Conservation (phyloP, 2,329 filamentous ascomycete species). For the Botryotinia convoluta region DNA sequence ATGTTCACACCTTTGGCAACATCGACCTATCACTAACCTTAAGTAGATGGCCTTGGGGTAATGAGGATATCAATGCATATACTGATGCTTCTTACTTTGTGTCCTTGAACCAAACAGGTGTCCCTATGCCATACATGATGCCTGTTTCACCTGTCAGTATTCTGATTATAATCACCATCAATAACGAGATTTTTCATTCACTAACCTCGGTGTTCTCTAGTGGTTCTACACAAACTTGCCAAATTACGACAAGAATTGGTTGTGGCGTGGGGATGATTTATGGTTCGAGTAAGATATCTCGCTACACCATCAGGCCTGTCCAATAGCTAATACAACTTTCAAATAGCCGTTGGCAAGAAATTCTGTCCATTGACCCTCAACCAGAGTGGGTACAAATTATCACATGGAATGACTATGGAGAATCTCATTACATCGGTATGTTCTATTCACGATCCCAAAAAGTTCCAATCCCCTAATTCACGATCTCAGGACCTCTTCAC, state of each 20-base stretch:
- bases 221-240: conserved; percentile 12
- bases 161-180: background rate
- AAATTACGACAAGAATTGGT: background rate
- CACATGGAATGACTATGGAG: conserved; percentile 9
- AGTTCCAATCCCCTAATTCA: background rate
- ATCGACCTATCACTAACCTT: background rate
- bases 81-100: background rate
- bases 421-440: conserved; percentile 8
- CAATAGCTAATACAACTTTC: background rate
- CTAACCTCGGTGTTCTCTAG: background rate
- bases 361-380: background rate
- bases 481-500: background rate
- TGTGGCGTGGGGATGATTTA: conserved; percentile 5
- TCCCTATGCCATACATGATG: background rate
- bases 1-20: background rate
- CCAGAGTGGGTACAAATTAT: conserved; percentile 4
- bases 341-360: background rate
- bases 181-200: background rate
- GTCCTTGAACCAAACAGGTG: background rate
- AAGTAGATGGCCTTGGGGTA: conserved; percentile 6
- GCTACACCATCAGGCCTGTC: background rate
- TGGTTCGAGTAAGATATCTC: background rate
- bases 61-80: background rate
- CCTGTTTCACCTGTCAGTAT: background rate
- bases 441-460: background rate